Evolutionary conservation across 2,329 filamentous ascomycete genomes (phyloP).

Genomic region (Phialophora chinensis): DNA sequence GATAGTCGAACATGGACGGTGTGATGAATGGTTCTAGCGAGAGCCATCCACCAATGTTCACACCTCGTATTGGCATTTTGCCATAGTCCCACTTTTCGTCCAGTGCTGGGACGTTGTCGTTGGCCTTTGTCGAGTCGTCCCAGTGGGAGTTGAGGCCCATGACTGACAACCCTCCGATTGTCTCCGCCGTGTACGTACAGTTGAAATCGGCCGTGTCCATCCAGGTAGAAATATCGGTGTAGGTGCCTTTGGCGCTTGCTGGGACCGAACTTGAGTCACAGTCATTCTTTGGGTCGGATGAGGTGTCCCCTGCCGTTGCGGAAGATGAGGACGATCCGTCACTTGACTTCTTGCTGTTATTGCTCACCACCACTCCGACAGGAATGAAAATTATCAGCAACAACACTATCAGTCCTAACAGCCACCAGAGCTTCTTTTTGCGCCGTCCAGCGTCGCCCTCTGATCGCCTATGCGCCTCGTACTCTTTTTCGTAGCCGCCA

Average conservation of each 20-base stretch:
- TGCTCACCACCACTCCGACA: constrained; percentile 69
- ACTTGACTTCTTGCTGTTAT: constrained; percentile 58
- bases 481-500: constrained; percentile 52
- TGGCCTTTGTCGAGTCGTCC: constrained; percentile 81
- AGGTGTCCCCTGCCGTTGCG: constrained; percentile 30
- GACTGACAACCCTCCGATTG: constrained; percentile 82
- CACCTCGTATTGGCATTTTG: constrained; percentile 79
- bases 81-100: constrained; percentile 80
- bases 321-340: constrained; percentile 35
- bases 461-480: constrained; percentile 38
- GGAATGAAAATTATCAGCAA: constrained; percentile 71
- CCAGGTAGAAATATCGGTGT: constrained; percentile 90
- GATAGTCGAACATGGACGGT: constrained; percentile 82
- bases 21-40: constrained; percentile 94
- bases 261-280: constrained; percentile 66
- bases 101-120: constrained; percentile 78
- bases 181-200: constrained; percentile 84
- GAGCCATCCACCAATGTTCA: constrained; percentile 94
- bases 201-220: constrained; percentile 91
- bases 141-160: constrained; percentile 87
- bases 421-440: constrained; percentile 59
- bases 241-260: constrained; percentile 70
- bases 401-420: constrained; percentile 58
- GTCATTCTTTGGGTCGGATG: constrained; percentile 52
- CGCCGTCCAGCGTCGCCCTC: constrained; percentile 44